Percentiles rank a stretch among this genome's conserved stretches.
phyloP scores from a whole-genome alignment of 179 eudicot genomes.

The Beta macrorhiza region DNA sequence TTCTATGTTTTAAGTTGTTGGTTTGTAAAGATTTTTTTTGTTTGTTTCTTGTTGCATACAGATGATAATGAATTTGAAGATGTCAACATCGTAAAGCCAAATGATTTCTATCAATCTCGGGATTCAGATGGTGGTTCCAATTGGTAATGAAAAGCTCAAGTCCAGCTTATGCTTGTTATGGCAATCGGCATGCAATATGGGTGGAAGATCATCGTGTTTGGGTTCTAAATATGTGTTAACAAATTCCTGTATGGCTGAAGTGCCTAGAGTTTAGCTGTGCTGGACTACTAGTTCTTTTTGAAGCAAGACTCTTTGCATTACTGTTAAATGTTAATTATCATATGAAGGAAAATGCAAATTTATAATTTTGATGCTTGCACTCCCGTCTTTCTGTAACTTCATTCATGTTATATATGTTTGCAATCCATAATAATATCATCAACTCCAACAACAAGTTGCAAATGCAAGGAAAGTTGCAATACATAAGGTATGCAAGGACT shows the following conservation, averaged over 20 bases:
- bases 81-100: slow-evolving; percentile 67
- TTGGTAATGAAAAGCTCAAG: slow-evolving; percentile 23
- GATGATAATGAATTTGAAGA: slow-evolving; percentile 92
- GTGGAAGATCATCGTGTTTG: slow-evolving; percentile 1
- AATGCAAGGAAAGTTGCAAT: too few relatives aligned
- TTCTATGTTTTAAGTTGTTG: too few relatives aligned
- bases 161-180: not conserved
- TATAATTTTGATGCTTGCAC: not conserved
- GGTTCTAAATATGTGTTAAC: not conserved
- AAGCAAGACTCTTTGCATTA: not conserved
- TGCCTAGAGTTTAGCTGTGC: not conserved
- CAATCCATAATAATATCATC: too few relatives aligned
- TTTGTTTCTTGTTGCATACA: slow-evolving; percentile 34
- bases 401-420: too few relatives aligned
- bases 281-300: not conserved
- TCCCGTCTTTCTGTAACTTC: too few relatives aligned
- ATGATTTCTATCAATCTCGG: slow-evolving; percentile 63
- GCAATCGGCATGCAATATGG: not conserved
- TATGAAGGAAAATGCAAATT: not conserved
- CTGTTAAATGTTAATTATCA: not conserved
- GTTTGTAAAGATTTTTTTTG: too few relatives aligned
- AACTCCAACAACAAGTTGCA: too few relatives aligned
- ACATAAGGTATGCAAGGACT: too few relatives aligned
- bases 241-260: slow-evolving; percentile 7
- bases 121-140: slow-evolving; percentile 57